Conservation (phyloP, 805 yeast species). For the Kluyveromyces aestuarii region DNA sequence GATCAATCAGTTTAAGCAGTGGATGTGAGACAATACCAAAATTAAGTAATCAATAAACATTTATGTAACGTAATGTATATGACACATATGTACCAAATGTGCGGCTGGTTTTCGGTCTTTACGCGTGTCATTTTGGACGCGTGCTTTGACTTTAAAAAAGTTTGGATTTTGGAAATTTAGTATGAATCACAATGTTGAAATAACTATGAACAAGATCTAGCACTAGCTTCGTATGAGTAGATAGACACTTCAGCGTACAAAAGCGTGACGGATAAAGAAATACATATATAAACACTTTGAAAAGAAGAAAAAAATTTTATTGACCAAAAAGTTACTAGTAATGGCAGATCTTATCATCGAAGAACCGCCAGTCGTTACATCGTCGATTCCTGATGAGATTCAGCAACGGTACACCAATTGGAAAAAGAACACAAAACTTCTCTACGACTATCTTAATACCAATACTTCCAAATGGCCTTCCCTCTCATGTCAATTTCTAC, state of each 20-base stretch:
- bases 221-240: too few relatives aligned
- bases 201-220: too few relatives aligned
- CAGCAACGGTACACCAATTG: constrained; percentile 37
- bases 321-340: background rate
- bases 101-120: background rate
- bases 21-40: constrained; percentile 35
- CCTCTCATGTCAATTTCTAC: constrained; percentile 60
- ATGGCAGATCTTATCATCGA: constrained; percentile 1
- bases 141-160: background rate
- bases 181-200: too few relatives aligned
- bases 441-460: constrained; percentile 67
- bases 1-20: constrained; percentile 89
- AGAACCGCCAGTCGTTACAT: background rate
- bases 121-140: background rate
- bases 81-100: background rate
- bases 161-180: too few relatives aligned
- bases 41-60: too few relatives aligned
- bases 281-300: too few relatives aligned
- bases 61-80: background rate
- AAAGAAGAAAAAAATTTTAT: too few relatives aligned
- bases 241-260: too few relatives aligned
- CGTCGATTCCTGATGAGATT: constrained; percentile 14
- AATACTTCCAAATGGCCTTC: constrained; percentile 64
- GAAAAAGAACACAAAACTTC: constrained; percentile 73
- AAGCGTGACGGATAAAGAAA: too few relatives aligned